Evolutionary conservation across 768 basidiomycete species (phyloP).

Genomic region (Trametes cingulata): DNA sequence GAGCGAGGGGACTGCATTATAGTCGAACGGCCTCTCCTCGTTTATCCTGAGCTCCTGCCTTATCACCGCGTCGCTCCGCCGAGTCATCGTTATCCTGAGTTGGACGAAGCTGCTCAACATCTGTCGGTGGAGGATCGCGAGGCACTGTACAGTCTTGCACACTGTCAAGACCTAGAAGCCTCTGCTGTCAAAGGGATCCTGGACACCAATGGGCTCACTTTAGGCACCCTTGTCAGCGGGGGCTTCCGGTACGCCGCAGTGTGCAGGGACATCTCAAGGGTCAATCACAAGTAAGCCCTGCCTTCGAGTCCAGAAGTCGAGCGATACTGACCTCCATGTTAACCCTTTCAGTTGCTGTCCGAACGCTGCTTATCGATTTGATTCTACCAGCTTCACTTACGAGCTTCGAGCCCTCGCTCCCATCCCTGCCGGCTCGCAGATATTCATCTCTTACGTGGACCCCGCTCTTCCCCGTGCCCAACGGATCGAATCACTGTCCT

Average conservation of each 20-base stretch:
- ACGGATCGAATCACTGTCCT: slow-evolving; percentile 1
- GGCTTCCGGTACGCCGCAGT: neutral
- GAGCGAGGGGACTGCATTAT: slow-evolving; percentile 3
- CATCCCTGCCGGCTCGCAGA: neutral
- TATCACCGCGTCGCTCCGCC: neutral
- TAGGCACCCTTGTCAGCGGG: neutral
- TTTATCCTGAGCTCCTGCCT: slow-evolving; percentile 9
- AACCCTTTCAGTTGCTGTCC: slow-evolving; percentile 11
- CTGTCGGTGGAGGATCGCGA: neutral
- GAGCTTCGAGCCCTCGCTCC: slow-evolving; percentile 10
- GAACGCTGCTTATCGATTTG: slow-evolving; percentile 9
- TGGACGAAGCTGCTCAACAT: neutral
- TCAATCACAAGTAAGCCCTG: slow-evolving; percentile 7
- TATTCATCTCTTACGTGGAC: slow-evolving; percentile 16
- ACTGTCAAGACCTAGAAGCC: neutral
- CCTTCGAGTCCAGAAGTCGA: neutral
- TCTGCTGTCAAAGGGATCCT: slow-evolving; percentile 2
- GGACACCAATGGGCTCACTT: slow-evolving; percentile 11
- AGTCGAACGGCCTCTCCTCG: slow-evolving; percentile 4
- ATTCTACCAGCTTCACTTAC: neutral
- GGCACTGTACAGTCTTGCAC: neutral
- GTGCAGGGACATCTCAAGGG: slow-evolving; percentile 5
- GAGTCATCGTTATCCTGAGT: neutral
- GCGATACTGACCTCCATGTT: neutral
- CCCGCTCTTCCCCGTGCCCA: neutral